A percentile compares a stretch with the other conserved stretches of the same genome.
These are phyloP conservation scores for Byssothecium circinans DNA, from an alignment of 2,329 filamentous ascomycete genomes.

Conservation along the genomic window DNA sequence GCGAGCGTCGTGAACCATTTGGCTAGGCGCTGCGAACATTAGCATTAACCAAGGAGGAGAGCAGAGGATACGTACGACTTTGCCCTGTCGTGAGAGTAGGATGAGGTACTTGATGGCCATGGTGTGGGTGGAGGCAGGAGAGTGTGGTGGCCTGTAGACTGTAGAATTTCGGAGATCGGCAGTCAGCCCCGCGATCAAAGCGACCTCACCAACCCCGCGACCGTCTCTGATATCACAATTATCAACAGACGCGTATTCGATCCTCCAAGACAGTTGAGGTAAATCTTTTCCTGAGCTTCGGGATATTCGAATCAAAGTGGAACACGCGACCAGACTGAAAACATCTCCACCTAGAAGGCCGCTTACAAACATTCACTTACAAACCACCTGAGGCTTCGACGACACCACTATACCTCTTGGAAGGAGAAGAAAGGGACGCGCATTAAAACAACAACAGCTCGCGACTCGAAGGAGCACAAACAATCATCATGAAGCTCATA, in stretches of 20 bases:
- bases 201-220: neutral
- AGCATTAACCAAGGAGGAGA: constrained; percentile 28
- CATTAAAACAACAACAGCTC: no score
- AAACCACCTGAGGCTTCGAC: neutral
- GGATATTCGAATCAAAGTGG: no score
- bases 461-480: neutral
- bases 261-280: neutral
- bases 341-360: neutral
- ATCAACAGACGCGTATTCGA: neutral
- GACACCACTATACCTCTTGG: neutral
- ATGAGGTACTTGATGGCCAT: constrained; percentile 77
- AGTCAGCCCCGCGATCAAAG: constrained; percentile 17
- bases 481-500: constrained; percentile 70
- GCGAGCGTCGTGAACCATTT: constrained; percentile 99
- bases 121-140: constrained; percentile 19
- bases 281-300: no score
- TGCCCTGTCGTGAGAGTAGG: constrained; percentile 95
- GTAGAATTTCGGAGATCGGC: constrained; percentile 12
- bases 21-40: constrained; percentile 74
- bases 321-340: no score
- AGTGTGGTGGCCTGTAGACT: constrained; percentile 10
- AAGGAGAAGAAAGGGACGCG: neutral
- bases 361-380: constrained; percentile 23
- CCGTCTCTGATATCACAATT: no score
- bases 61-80: constrained; percentile 74